phyloP scores from a whole-genome alignment of 2,329 filamentous ascomycete species.

The Monascus ruber region DNA sequence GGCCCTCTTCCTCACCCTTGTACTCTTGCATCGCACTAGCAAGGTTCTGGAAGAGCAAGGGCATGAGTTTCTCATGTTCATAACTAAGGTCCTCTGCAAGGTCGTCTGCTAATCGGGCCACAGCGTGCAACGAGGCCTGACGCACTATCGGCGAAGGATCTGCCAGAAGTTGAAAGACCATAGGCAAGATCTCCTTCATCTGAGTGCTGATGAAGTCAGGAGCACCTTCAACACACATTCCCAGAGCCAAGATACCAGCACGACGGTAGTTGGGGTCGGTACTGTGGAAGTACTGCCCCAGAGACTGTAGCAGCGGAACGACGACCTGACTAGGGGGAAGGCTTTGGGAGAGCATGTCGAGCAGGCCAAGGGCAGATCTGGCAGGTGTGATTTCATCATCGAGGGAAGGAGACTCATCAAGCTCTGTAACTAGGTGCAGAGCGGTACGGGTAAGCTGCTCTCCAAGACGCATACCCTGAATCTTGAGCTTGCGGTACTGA shows the following conservation, averaged over 20 bases:
- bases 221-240: conserved; percentile 90
- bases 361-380: conserved; percentile 69
- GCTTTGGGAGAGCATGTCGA: conserved; percentile 79
- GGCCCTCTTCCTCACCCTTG: conserved; percentile 54
- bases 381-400: conserved; percentile 81
- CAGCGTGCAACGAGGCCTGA: conserved; percentile 73
- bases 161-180: conserved; percentile 68
- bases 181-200: conserved; percentile 71
- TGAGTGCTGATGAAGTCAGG: conserved; percentile 96
- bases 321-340: conserved; percentile 89
- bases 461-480: conserved; percentile 80
- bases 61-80: conserved; percentile 75
- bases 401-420: conserved; percentile 55
- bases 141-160: conserved; percentile 78
- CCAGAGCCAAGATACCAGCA: conserved; percentile 82
- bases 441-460: conserved; percentile 78
- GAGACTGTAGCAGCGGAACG: conserved; percentile 77
- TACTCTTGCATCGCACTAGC: conserved; percentile 63
- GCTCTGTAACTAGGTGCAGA: conserved; percentile 80
- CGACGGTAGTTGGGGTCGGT: conserved; percentile 68
- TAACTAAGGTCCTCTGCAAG: conserved; percentile 80
- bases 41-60: conserved; percentile 76
- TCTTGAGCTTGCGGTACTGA: conserved; percentile 86
- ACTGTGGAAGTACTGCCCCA: conserved; percentile 68
- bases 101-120: conserved; percentile 86